phyloP scores from a whole-genome alignment of 2,329 filamentous ascomycete genomes.

The Westerdykella ornata region DNA sequence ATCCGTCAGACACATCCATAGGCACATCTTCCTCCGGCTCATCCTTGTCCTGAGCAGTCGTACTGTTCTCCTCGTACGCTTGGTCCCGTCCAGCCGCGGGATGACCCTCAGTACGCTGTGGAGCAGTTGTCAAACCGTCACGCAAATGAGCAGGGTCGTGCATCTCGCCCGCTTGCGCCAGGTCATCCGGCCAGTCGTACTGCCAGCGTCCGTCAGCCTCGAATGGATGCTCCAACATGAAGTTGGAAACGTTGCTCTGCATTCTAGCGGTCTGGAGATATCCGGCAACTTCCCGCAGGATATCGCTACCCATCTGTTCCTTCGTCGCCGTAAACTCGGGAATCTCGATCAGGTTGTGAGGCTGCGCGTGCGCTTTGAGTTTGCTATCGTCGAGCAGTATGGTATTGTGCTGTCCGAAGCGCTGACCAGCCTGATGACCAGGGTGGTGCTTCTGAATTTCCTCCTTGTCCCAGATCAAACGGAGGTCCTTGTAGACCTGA shows the following conservation, averaged over 20 bases:
- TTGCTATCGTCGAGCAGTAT: slow-evolving; percentile 79
- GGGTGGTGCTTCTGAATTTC: slow-evolving; percentile 42
- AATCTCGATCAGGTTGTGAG: slow-evolving; percentile 72
- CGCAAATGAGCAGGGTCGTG: not conserved
- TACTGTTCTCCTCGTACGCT: no score
- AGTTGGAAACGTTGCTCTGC: slow-evolving; percentile 57
- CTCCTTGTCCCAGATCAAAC: slow-evolving; percentile 58
- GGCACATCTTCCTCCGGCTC: no score
- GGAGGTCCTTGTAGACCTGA: slow-evolving; percentile 84
- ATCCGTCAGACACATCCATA: no score
- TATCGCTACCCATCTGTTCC: slow-evolving; percentile 37
- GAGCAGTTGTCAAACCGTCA: not conserved
- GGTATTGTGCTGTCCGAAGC: slow-evolving; percentile 80
- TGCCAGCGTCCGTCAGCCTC: slow-evolving; percentile 21
- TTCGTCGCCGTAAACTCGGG: slow-evolving; percentile 62
- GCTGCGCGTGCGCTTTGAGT: slow-evolving; percentile 76
- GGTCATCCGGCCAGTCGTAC: slow-evolving; percentile 19
- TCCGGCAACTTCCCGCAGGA: slow-evolving; percentile 46
- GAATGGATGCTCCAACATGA: slow-evolving; percentile 43
- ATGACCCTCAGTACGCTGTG: no score
- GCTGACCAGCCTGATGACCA: slow-evolving; percentile 22
- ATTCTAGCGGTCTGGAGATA: slow-evolving; percentile 49
- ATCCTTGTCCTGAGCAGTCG: no score
- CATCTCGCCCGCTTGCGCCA: not conserved
- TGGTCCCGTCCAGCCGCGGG: no score